Conservation (phyloP, 108 stramenopile genomes). For the Mediolabrus comicus region DNA sequence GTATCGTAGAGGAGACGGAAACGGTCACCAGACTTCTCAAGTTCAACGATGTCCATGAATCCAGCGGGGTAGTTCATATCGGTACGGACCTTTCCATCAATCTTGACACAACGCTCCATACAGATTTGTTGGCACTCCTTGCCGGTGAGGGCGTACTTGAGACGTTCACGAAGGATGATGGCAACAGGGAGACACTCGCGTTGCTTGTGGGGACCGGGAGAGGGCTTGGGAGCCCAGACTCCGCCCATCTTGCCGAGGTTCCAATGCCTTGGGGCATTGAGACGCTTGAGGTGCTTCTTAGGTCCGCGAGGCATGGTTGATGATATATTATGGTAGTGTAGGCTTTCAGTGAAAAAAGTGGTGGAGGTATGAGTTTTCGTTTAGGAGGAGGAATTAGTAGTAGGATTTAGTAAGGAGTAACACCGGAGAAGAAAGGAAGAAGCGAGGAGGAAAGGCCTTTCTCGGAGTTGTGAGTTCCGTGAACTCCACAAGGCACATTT, state of each 20-base stretch:
- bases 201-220: constrained; percentile 96
- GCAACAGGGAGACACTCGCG: constrained; percentile 96
- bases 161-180: constrained; percentile 97
- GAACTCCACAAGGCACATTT: too few species aligned
- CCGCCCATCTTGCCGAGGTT: constrained; percentile 99
- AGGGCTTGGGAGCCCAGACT: constrained; percentile 95
- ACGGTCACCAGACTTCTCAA: constrained; percentile 94
- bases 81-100: constrained; percentile 98
- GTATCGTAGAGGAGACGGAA: constrained; percentile 98
- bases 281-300: constrained; percentile 99
- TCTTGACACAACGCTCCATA: constrained; percentile 98
- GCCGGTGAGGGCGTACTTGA: constrained; percentile 99
- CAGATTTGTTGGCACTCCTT: constrained; percentile 98
- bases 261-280: constrained; percentile 99
- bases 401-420: too few species aligned
- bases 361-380: too few species aligned
- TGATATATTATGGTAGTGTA: not conserved
- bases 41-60: constrained; percentile 98
- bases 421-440: too few species aligned
- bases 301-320: constrained; percentile 92
- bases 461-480: too few species aligned
- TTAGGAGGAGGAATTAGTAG: too few species aligned
- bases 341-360: not conserved
- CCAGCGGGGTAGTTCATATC: constrained; percentile 99
- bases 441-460: too few species aligned